A percentile compares a stretch with the other conserved stretches of the same genome.
Conservation (phyloP, 257 asterid species). For the Solanum piurae region DNA sequence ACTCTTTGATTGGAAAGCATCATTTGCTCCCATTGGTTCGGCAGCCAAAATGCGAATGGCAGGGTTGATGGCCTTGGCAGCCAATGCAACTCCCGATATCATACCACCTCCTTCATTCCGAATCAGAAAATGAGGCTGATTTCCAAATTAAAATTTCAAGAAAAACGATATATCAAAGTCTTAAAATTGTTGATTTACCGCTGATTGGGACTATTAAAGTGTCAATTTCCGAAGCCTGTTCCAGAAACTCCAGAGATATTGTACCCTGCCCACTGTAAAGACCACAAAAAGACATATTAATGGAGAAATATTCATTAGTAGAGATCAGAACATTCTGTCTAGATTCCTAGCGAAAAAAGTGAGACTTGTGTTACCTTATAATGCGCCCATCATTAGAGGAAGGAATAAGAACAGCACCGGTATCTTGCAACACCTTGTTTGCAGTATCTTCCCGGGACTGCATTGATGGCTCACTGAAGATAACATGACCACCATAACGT, state of each 20-base stretch:
- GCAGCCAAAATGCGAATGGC: conserved; percentile 63
- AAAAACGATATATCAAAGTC: not conserved
- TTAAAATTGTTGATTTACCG: conserved; percentile 30
- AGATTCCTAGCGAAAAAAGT: not conserved
- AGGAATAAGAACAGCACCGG: conserved; percentile 73
- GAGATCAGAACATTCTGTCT: not conserved
- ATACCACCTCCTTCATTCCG: conserved; percentile 66
- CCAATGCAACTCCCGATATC: conserved; percentile 82
- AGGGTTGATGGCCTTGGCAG: conserved; percentile 79
- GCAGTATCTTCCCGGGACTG: conserved; percentile 73
- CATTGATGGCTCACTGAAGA: conserved; percentile 64
- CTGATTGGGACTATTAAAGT: conserved; percentile 71
- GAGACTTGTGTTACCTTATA: conserved; percentile 42
- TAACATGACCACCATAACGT: conserved; percentile 76
- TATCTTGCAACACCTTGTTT: conserved; percentile 54
- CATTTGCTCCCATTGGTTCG: conserved; percentile 89
- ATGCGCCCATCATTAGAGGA: conserved; percentile 76
- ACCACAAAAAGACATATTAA: not conserved
- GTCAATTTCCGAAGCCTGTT: conserved; percentile 63
- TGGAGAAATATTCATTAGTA: not conserved
- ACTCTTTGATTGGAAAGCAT: conserved; percentile 65
- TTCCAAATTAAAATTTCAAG: not conserved
- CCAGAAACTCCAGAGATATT: conserved; percentile 68
- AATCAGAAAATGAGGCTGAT: not conserved
- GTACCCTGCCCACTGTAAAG: conserved; percentile 84